Conservation (phyloP, 495 filamentous ascomycete genomes). For the Apiosordaria backusii region DNA sequence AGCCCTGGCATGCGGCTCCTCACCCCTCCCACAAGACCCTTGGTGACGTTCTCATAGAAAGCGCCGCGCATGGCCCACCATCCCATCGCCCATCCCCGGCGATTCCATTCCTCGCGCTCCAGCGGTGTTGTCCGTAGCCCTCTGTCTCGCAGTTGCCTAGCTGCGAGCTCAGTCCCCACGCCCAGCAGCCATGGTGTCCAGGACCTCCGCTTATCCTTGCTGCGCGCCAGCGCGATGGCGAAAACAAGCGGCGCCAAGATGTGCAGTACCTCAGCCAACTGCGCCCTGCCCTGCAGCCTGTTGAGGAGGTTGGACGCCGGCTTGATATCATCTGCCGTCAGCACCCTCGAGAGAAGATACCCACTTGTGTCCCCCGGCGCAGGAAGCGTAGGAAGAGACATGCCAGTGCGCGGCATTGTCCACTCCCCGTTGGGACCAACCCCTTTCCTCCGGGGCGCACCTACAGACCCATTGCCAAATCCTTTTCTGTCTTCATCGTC, state of each 20-base stretch:
- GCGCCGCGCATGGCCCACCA: slow-evolving; percentile 97
- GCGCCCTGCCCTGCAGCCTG: slow-evolving; percentile 63
- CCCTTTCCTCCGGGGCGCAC: neutral
- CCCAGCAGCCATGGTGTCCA: slow-evolving; percentile 94
- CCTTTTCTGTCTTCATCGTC: slow-evolving; percentile 22
- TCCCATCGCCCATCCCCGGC: slow-evolving; percentile 80
- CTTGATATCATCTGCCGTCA: slow-evolving; percentile 96
- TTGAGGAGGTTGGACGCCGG: slow-evolving; percentile 79
- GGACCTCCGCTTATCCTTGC: slow-evolving; percentile 52
- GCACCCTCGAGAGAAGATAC: slow-evolving; percentile 84
- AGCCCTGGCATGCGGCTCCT: slow-evolving; percentile 72
- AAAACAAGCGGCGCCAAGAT: slow-evolving; percentile 88
- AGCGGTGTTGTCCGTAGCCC: slow-evolving; percentile 73
- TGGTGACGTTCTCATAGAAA: slow-evolving; percentile 92
- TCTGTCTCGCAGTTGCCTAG: slow-evolving; percentile 74
- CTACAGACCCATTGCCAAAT: neutral
- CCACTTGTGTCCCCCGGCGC: slow-evolving; percentile 72
- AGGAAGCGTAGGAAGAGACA: slow-evolving; percentile 77
- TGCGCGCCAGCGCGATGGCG: slow-evolving; percentile 75
- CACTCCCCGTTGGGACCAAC: slow-evolving; percentile 54
- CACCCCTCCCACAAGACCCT: slow-evolving; percentile 69
- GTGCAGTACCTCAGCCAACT: slow-evolving; percentile 82
- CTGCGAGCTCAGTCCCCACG: slow-evolving; percentile 79
- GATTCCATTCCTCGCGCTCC: slow-evolving; percentile 81
- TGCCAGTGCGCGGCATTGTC: slow-evolving; percentile 92